phyloP scores from a whole-genome alignment of 768 basidiomycete genomes.

The Suillus subluteus region DNA sequence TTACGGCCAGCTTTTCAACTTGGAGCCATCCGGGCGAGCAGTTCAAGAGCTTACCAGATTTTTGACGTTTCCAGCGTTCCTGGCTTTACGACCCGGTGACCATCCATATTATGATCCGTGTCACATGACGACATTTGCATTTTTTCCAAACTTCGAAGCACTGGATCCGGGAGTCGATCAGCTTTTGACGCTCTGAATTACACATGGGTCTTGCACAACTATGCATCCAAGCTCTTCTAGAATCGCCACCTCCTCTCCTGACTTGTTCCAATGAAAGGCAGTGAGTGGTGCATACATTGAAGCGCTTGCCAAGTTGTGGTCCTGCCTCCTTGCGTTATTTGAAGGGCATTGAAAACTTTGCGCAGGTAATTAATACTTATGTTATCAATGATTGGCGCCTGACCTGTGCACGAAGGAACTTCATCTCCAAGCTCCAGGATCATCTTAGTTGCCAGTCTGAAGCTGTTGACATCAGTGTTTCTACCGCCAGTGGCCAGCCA shows the following conservation, averaged over 20 bases:
- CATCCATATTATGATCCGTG: too few species aligned
- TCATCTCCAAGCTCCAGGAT: neutral
- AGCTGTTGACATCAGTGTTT: too few species aligned
- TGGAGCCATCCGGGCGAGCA: neutral
- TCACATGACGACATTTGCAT: neutral
- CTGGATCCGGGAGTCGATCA: neutral
- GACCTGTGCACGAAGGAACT: neutral
- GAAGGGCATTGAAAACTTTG: neutral
- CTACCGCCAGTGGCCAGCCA: too few species aligned
- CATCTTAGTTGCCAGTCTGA: neutral
- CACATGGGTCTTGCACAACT: too few species aligned
- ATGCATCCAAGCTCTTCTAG: neutral
- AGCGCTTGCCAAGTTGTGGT: too few species aligned
- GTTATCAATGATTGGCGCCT: neutral
- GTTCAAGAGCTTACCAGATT: neutral
- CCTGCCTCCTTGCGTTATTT: neutral
- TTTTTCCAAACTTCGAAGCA: neutral
- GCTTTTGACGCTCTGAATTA: too few species aligned
- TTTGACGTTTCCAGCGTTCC: too few species aligned
- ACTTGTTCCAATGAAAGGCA: neutral
- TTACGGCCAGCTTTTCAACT: neutral
- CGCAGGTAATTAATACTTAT: neutral
- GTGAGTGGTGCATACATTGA: neutral
- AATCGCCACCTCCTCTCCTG: neutral
- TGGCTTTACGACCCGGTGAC: neutral